Base-by-base conservation (phyloP, 768 basidiomycete species). In the Kwoniella sp. region DNA sequence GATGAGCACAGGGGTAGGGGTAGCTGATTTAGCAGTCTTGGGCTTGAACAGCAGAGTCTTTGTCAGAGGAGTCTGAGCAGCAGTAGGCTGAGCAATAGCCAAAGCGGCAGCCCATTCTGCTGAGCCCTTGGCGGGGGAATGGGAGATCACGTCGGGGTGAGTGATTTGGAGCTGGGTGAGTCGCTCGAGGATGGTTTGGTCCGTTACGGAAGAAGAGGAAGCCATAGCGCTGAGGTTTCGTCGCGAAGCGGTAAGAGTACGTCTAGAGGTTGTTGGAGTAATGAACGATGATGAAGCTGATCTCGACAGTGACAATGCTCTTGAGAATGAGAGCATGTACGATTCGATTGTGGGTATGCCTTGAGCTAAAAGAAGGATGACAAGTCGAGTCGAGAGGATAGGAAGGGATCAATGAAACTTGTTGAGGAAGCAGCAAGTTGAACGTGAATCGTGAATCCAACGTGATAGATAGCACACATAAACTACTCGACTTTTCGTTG, bases 21-120 rank as follows among this genome's bases (percentile, higher is more conserved):
- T 86, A 7, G 90, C 90, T 0, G 86, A 85, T 80, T 96, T 96
- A n/a, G 92, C 89, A 1, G 92, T 92, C 81, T 94, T 94, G 30
- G 93, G 93, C 78, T 97, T 97, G 88, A 91, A 95, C 60, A 95
- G 88, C 21, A 65, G 46, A 37, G 48, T 58, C 33, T 58, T 48
- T 46, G 65, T 64, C 25, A 67, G 24, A 40, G 37, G 33, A 21
- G 48, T 55, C 37, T 56, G 46, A 27, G 55, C n/a, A 12, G 55
- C 22, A 8, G 33, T 58, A 6, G 62, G 62, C 17, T 44, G 24
- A 7, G 55, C 29, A 19, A 37, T 58, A 30, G 62, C 82, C 70
- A 95, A 80, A 44, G 87, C 86, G 44, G 87, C 87, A 67, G 85
- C 85, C 92, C 92, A 94, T 53, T 86, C 80, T 0, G 86, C 84